Evolutionary conservation across 2,329 filamentous ascomycete genomes (phyloP).

Genomic region (Clonostachys solani): DNA sequence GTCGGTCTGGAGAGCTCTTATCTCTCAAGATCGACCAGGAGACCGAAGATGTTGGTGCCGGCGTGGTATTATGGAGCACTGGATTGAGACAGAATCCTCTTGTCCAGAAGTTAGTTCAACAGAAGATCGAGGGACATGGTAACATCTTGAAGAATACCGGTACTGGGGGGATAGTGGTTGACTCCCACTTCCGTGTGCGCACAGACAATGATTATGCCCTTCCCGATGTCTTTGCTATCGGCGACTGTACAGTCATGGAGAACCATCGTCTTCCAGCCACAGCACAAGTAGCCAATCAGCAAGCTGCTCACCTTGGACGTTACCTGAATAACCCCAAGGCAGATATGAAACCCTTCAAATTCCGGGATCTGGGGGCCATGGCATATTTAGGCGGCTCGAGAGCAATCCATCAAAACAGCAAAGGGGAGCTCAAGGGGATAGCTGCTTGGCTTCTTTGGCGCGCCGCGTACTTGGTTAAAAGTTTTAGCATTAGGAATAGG

Average conservation of each 20-base stretch:
- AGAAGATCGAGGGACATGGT: conserved; percentile 23
- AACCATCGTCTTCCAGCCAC: conserved; percentile 60
- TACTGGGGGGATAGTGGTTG: conserved; percentile 61
- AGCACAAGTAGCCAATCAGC: conserved; percentile 72
- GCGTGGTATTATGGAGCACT: conserved; percentile 73
- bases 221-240: conserved; percentile 64
- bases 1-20: conserved; percentile 39
- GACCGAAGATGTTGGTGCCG: conserved; percentile 61
- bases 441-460: conserved; percentile 69
- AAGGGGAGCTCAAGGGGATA: conserved; percentile 53
- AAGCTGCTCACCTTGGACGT: conserved; percentile 66
- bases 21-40: conserved; percentile 63
- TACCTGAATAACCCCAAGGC: conserved; percentile 52
- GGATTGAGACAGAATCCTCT: conserved; percentile 77
- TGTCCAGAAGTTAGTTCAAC: conserved; percentile 51
- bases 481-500: conserved; percentile 68
- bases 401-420: conserved; percentile 65
- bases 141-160: conserved; percentile 39
- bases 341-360: conserved; percentile 48
- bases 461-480: conserved; percentile 69
- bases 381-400: conserved; percentile 72
- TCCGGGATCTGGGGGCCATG: conserved; percentile 69
- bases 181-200: conserved; percentile 58
- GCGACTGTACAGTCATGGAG: conserved; percentile 65
- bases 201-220: conserved; percentile 29